phyloP scores from a whole-genome alignment of 306 rosid species.

The Vigna hirtella region DNA sequence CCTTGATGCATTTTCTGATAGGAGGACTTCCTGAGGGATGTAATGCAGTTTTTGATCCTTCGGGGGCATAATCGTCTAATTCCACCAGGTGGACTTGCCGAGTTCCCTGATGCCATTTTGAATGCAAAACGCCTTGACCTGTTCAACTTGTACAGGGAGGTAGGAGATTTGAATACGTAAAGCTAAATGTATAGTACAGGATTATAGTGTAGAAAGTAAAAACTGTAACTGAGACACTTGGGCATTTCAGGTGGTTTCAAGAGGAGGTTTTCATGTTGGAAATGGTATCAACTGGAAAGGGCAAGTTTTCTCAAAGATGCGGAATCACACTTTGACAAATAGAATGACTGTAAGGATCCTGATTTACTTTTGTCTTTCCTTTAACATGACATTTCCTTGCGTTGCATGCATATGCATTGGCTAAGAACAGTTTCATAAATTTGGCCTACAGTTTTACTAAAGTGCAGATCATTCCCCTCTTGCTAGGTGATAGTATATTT shows the following conservation, averaged over 20 bases:
- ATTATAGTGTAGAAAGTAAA: constrained; percentile 20
- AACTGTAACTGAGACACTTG: constrained; percentile 4
- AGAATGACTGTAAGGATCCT: constrained; percentile 87
- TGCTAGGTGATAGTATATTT: constrained; percentile 1
- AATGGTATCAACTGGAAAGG: constrained; percentile 99
- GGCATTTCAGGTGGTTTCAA: constrained; percentile 82
- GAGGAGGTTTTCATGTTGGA: constrained; percentile 99
- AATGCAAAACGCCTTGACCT: constrained; percentile 98
- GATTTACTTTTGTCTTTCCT: constrained; percentile 25
- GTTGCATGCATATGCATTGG: constrained; percentile 2
- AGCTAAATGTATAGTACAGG: constrained; percentile 18
- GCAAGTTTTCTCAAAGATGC: constrained; percentile 98
- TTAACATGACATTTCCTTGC: constrained; percentile 15
- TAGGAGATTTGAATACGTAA: constrained; percentile 36
- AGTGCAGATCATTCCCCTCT: neutral
- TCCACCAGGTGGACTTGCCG: constrained; percentile 89
- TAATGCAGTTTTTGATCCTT: constrained; percentile 89
- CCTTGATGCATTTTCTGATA: constrained; percentile 38
- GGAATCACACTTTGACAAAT: constrained; percentile 89
- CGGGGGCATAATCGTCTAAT: constrained; percentile 91
- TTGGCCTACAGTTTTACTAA: neutral
- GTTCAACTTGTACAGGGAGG: constrained; percentile 96
- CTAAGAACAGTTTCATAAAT: constrained; percentile 23
- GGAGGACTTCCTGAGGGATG: constrained; percentile 96
- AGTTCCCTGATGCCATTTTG: constrained; percentile 95